Conservation (phyloP, 1,139 yeast species). For the Scheffersomyces quercinus region DNA sequence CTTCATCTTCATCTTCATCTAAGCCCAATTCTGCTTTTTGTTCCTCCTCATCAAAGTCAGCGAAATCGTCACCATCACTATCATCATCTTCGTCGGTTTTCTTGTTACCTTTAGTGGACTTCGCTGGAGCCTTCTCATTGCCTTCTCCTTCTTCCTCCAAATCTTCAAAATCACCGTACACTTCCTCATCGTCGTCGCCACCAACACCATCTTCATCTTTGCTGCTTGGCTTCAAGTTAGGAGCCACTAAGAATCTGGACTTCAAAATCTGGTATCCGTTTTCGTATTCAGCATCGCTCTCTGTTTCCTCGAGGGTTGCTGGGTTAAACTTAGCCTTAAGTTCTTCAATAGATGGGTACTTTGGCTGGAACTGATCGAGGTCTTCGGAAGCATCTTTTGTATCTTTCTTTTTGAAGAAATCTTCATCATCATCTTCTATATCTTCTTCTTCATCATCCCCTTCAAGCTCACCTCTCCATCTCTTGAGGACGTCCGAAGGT, state of each 20-base stretch:
- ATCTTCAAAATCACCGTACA: slow-evolving; percentile 81
- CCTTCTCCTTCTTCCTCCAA: slow-evolving; percentile 46
- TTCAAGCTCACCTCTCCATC: slow-evolving; percentile 64
- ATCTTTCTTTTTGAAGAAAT: slow-evolving; percentile 62
- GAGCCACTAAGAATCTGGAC: slow-evolving; percentile 68
- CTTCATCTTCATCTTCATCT: slow-evolving; percentile 32
- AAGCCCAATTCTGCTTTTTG: slow-evolving; percentile 34
- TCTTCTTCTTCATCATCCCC: slow-evolving; percentile 53
- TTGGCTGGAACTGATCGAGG: slow-evolving; percentile 32
- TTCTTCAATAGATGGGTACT: slow-evolving; percentile 50
- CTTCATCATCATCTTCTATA: slow-evolving; percentile 50
- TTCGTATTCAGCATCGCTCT: slow-evolving; percentile 42
- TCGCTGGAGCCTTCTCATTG: slow-evolving; percentile 6
- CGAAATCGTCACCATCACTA: slow-evolving; percentile 46
- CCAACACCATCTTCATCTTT: slow-evolving; percentile 37
- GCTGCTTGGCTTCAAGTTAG: slow-evolving; percentile 46
- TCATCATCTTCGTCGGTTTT: slow-evolving; percentile 22
- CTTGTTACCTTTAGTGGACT: slow-evolving; percentile 8
- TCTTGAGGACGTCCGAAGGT: slow-evolving; percentile 70
- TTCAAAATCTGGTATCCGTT: slow-evolving; percentile 51
- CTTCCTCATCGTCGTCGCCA: slow-evolving; percentile 51
- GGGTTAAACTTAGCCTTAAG: slow-evolving; percentile 55
- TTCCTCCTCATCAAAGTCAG: slow-evolving; percentile 58
- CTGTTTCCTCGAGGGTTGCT: slow-evolving; percentile 29
- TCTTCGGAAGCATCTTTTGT: slow-evolving; percentile 27